Evolutionary conservation across 768 basidiomycete genomes (phyloP).

Genomic region (Pisolithus orientalis): DNA sequence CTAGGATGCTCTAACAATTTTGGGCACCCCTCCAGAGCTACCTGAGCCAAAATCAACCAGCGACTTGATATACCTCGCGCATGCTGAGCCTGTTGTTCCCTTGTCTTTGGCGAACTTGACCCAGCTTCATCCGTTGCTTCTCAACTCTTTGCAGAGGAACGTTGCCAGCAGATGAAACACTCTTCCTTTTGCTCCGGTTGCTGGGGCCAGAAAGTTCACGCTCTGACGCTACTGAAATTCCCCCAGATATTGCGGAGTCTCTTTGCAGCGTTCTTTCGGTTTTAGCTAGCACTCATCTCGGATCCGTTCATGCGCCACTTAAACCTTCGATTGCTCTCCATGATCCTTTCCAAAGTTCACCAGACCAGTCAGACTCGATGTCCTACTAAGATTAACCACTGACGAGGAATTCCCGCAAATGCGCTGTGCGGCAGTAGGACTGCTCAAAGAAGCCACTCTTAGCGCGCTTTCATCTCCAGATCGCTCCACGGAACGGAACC

Average conservation of each 20-base stretch:
- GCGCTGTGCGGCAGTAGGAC: conserved; percentile 59
- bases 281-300: conserved; percentile 57
- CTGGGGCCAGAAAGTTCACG: conserved; percentile 3
- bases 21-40: conserved; percentile 21
- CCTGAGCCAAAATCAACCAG: conserved; percentile 20
- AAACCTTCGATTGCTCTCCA: conserved; percentile 53
- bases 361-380: conserved; percentile 44
- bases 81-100: conserved; percentile 9
- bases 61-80: conserved; percentile 22
- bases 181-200: conserved; percentile 46
- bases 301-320: conserved; percentile 54
- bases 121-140: conserved; percentile 35
- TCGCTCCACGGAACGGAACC: conserved; percentile 19
- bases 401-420: conserved; percentile 56
- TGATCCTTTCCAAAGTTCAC: conserved; percentile 44
- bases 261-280: conserved; percentile 46
- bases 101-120: conserved; percentile 10
- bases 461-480: conserved; percentile 36
- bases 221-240: conserved; percentile 14
- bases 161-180: conserved; percentile 49
- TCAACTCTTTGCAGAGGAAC: conserved; percentile 49
- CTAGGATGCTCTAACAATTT: conserved; percentile 27
- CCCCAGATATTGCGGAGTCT: conserved; percentile 42
- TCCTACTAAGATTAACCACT: conserved; percentile 47
- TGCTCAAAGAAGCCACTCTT: conserved; percentile 62